Base-by-base conservation (phyloP, 371 early-diverging fungal species). In the Syncephalastrum monosporum region DNA sequence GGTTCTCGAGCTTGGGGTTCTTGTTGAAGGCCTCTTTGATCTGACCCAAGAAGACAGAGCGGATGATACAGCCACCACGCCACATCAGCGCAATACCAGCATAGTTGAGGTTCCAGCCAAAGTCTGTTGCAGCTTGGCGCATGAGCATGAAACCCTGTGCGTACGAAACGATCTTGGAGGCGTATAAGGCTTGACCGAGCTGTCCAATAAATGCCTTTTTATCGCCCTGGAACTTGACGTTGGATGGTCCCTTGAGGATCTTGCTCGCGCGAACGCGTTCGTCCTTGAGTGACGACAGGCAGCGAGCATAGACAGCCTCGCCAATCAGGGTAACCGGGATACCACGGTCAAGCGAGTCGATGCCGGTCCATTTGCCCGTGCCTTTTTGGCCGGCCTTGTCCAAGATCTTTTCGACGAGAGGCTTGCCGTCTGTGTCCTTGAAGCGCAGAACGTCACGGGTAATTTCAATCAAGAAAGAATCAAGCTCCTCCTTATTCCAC, bases 51-150 rank as follows among this genome's bases (percentile, higher is more conserved):
- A 97, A 96, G 56, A 86, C 93, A 58, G 85, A 83, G 56, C 99
- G 89, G 73, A 99, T 97, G 67, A 99, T 99, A 85, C 99, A 99
- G 29, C 99, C 99, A 63, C 98, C 98, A 61, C 94, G 90, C 99
- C 99, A 99, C 93, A 99, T 97, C 47, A 93, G 77, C 41, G 98
- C 96, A 73, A 99, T 96, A 50, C 91, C 93, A 29, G 91, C 91
- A 72, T 95, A 87, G 86, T 95, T 96, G 63, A 99, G 81, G 79
- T 96, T 83, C 99, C 99, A 99, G 55, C 81, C 83, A 74, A 92
- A 85, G 62, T 89, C 89, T 68, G 88, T 84, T 70, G 94, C 94
- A 51, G 95, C 96, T 79, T 95, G 95, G 62, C 95, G 92, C 83
- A 99, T 88, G 68, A 98, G 82, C 94, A 97, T 97, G 81, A 98